Evolutionary conservation across 2,329 filamentous ascomycete genomes (phyloP).

Genomic region (Trichoderma sp.): DNA sequence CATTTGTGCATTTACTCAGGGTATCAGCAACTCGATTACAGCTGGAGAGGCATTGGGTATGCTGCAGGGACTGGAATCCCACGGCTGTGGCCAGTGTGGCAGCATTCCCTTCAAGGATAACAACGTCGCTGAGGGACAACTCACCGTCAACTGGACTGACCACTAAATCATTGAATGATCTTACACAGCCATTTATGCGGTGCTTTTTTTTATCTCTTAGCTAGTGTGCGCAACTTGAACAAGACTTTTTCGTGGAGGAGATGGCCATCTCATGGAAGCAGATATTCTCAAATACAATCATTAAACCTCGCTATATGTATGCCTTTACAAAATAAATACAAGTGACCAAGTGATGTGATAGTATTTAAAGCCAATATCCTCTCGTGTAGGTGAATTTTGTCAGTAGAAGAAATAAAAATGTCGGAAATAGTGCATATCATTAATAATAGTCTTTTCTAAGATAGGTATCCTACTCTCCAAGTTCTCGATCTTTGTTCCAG

Average conservation of each 20-base stretch:
- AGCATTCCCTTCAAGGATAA: constrained; percentile 21
- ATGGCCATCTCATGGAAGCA: neutral
- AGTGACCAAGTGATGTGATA: neutral
- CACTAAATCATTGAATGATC: neutral
- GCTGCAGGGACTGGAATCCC: constrained; percentile 2
- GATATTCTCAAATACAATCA: neutral
- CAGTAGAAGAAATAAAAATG: neutral
- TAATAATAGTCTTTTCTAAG: too few relatives aligned
- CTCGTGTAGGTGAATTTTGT: too few relatives aligned
- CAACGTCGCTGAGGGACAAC: constrained; percentile 13
- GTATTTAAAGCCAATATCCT: neutral
- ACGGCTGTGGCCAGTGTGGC: constrained; percentile 16
- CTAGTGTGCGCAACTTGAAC: neutral
- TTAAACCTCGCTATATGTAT: neutral
- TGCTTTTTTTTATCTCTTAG: neutral
- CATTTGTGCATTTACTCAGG: constrained; percentile 18
- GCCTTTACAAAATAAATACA: neutral
- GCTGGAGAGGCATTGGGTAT: constrained; percentile 18
- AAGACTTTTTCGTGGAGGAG: neutral
- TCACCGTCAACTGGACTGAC: constrained; percentile 16
- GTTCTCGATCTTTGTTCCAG: neutral
- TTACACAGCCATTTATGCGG: neutral
- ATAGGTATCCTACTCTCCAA: neutral
- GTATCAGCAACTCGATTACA: neutral
- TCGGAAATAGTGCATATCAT: too few relatives aligned